These are phyloP conservation scores for fission yeast (Schizosaccharomyces pombe) DNA, from an alignment of 805 yeast species.

Conservation along the genomic window DNA sequence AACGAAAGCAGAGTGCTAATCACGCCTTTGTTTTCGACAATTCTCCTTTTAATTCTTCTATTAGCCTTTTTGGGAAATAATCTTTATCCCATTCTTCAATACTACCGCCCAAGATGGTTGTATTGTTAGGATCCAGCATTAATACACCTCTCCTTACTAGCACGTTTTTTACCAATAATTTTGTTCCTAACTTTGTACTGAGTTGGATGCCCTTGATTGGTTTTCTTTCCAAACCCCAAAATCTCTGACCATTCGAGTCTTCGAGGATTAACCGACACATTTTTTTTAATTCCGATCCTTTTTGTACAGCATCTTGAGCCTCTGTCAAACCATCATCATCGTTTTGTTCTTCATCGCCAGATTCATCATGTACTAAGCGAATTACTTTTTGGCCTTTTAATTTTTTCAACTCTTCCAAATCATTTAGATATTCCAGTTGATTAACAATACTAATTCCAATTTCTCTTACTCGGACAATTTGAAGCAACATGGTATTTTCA, in stretches of 20 bases:
- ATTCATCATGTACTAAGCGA: background rate
- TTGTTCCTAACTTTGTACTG: background rate
- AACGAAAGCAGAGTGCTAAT: background rate
- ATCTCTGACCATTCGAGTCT: background rate
- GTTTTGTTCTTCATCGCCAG: background rate
- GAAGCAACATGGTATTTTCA: background rate
- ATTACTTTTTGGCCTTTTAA: conserved; percentile 2
- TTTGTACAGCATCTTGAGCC: background rate
- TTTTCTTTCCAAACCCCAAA: background rate
- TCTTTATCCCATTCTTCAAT: background rate
- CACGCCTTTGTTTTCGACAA: background rate
- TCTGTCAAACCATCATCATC: conserved; percentile 3
- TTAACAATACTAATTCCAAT: background rate
- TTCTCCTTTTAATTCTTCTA: background rate
- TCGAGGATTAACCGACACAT: background rate
- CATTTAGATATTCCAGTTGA: background rate
- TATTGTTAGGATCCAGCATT: background rate
- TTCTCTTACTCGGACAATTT: background rate
- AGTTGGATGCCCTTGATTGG: background rate
- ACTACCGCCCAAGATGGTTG: background rate
- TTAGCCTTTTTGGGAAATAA: background rate
- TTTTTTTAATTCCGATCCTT: background rate
- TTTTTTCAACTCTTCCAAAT: background rate
- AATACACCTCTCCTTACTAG: background rate
- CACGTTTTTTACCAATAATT: background rate